Conservation (phyloP, 1,139 yeast species). For the Geotrichum fermentans region DNA sequence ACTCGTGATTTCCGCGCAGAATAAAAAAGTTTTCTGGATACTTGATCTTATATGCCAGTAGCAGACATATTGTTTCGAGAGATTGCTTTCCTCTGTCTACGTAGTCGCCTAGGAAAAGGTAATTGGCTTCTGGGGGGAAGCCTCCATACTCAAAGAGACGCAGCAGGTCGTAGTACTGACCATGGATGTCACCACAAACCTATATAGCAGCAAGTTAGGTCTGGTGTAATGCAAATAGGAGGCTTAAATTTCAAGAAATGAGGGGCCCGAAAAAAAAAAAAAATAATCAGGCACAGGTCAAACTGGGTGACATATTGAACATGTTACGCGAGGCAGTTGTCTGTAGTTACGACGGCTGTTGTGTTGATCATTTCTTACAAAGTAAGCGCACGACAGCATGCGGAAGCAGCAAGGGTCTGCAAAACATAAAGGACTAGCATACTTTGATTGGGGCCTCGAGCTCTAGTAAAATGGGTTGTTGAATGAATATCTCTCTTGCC, state of each 20-base stretch:
- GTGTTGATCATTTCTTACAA: no score
- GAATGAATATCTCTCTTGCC: constrained; percentile 95
- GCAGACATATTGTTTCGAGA: constrained; percentile 84
- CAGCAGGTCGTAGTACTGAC: constrained; percentile 91
- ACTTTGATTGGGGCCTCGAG: constrained; percentile 95
- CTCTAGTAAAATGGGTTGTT: constrained; percentile 91
- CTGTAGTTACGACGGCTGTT: no score
- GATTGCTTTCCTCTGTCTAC: constrained; percentile 98
- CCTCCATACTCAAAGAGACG: constrained; percentile 97
- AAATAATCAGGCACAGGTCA: neutral
- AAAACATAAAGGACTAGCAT: constrained; percentile 33
- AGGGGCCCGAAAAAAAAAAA: neutral
- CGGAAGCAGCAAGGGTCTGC: no score
- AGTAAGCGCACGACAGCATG: no score
- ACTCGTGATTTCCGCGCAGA: constrained; percentile 90
- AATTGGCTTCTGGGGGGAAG: constrained; percentile 97
- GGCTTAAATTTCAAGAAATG: neutral
- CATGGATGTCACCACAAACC: constrained; percentile 92
- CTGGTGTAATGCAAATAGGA: neutral
- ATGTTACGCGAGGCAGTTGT: no score
- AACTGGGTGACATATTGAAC: no score
- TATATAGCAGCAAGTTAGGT: constrained; percentile 11
- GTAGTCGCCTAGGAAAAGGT: constrained; percentile 90
- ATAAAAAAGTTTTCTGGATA: constrained; percentile 96
- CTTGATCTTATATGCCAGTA: constrained; percentile 92